Base-by-base conservation (phyloP, 1,139 yeast species). In the Sporopachydermia cereana region DNA sequence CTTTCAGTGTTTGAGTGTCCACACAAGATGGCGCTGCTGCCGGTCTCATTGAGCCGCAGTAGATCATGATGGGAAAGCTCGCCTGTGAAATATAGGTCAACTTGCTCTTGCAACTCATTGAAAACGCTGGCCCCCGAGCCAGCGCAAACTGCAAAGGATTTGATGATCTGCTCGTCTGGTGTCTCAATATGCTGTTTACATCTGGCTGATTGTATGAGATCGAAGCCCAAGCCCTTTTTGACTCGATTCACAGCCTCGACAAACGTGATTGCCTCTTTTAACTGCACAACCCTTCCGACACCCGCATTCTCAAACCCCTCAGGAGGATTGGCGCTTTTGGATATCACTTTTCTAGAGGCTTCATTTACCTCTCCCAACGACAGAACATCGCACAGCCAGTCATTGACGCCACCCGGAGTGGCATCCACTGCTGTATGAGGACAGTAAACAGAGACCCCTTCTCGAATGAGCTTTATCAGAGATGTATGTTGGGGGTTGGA, bases 401-500 rank as follows among this genome's bases (percentile, higher is more conserved):
- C 97, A 54, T 89, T 91, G 48, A 93, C 96, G 23, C 98, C 98
- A 9, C 84, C 86, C 17, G 64, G 63, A 9, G 94, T 95, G 29
- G 96, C 93, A 63, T 93, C 98, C 2, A 91, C 84, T 0, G 97
- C 91, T 0, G 98, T 89, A 58, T 93, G 99, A 17, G 98, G 98
- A 45, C 83, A 84, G 60, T 91, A 91, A 1, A 93, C 98, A 47
- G 89, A 77, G 50, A 91, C 75, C 17, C 84, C 84, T 48, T 79
- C 72, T 50, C 79, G 78, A 46, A 88, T 81, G 53, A 93, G 69
- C 48, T 74, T 74, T 36, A 91, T 61, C 45, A 91, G 68, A 3
- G 95, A 83, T 27, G 65, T 66, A 57, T 91, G 97, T 59, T 91
- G 97, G 54, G 85, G 86, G 1, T 52, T 45, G 3, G 61, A 56